These are phyloP conservation scores for Brasenia schreberi DNA, from an alignment of 164 flowering plant genomes.

Conservation along the genomic window DNA sequence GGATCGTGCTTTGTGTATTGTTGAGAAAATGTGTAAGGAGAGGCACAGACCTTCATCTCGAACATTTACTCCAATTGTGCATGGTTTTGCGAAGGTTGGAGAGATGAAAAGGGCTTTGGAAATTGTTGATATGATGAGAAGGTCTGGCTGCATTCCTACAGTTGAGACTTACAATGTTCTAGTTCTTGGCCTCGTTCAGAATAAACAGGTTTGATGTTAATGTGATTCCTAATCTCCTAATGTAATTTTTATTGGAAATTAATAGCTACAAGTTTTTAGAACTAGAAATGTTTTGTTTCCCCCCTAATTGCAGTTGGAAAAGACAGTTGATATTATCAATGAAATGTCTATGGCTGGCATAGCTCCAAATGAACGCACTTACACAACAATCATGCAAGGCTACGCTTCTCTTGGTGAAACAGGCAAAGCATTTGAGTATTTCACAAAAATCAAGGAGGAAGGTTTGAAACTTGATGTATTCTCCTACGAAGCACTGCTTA, in stretches of 20 bases:
- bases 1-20: constrained; percentile 74
- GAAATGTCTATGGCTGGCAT: constrained; percentile 80
- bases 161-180: constrained; percentile 85
- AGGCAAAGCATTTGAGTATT: constrained; percentile 86
- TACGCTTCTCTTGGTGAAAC: constrained; percentile 93
- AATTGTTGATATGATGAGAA: constrained; percentile 80
- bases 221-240: background rate
- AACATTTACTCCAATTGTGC: constrained; percentile 88
- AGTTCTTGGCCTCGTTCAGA: constrained; percentile 81
- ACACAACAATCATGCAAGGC: constrained; percentile 92
- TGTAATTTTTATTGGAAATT: background rate
- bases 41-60: constrained; percentile 70
- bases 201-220: constrained; percentile 55
- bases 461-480: constrained; percentile 75
- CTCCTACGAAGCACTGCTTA: constrained; percentile 84
- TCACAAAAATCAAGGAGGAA: constrained; percentile 65
- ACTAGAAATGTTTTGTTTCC: background rate
- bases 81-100: constrained; percentile 76
- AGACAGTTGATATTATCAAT: constrained; percentile 62
- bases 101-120: constrained; percentile 67
- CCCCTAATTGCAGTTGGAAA: constrained; percentile 64
- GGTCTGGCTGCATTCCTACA: constrained; percentile 84
- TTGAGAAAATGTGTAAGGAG: constrained; percentile 75
- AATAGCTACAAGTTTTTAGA: no score
- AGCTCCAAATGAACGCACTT: constrained; percentile 71